Evolutionary conservation across 352 stramenopile genomes (phyloP).

Genomic region (Phytophthora vignae): DNA sequence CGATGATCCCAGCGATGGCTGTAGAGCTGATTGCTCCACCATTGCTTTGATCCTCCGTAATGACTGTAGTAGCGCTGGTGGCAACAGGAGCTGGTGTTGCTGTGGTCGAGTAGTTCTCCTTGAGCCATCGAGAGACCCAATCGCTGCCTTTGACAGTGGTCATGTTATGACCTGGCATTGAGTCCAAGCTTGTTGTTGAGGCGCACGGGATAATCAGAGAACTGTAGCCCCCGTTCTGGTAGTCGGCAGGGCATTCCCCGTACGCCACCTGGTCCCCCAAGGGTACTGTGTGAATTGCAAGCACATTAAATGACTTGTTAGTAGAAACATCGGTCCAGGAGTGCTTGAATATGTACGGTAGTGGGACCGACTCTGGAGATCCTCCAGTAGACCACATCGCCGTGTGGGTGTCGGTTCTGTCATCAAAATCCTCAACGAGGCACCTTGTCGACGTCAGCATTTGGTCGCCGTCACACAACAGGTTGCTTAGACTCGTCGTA

Average conservation of each 20-base stretch:
- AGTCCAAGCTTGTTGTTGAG: neutral
- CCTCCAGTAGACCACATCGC: conserved; percentile 6
- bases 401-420: neutral
- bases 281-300: neutral
- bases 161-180: neutral
- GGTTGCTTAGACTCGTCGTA: neutral
- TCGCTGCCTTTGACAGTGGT: neutral
- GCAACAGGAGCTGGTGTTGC: conserved; percentile 1
- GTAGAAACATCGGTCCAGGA: neutral
- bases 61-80: neutral
- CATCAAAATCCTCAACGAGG: neutral
- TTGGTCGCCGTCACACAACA: neutral
- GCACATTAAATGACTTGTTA: neutral
- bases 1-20: neutral
- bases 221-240: neutral
- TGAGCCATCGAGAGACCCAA: neutral
- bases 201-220: neutral
- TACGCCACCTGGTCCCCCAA: neutral
- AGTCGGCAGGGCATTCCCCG: neutral
- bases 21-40: neutral
- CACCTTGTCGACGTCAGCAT: conserved; percentile 3
- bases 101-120: neutral
- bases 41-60: neutral
- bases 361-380: neutral
- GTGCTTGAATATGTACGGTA: neutral